Base-by-base conservation (phyloP, 2,329 filamentous ascomycete species). In the Bipolaris victoriae region DNA sequence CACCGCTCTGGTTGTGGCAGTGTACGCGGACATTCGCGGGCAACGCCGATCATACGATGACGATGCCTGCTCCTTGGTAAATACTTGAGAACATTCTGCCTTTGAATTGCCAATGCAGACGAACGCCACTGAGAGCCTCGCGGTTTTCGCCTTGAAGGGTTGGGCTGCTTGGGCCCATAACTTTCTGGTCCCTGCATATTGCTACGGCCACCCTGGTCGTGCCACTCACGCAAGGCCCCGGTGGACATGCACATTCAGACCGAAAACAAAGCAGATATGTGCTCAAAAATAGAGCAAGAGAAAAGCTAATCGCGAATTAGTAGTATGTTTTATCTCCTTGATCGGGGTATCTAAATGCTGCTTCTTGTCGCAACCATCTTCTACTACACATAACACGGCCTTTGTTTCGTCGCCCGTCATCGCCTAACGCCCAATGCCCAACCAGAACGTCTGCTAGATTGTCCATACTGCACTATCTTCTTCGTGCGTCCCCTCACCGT, bases 401-500 rank as follows among this genome's bases (percentile, higher is more conserved):
- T n/a, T 31, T 16, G 36, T 46, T 9, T 46, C 16, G 22, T 47
- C 16, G 33, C 24, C 36, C 43, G 29, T 24, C 11, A 11, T 33
- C 7, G 35, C 39, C 35, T 52, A 52, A 55, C 18, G 40, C 39
- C 31, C 56, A 52, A 52, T 22, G 40, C 41, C 35, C 24, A n/a
- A n/a, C 29, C 46, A 45, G 20, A 37, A 22, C 5, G 22, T 29
- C 29, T 3, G 5, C 44, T 57, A 57, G 13, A 69, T 70, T 31
- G 65, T 71, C 72, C 69, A 73, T 7, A 63, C 53, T 9, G 47
- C 55, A 9, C 54, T 53, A 7, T 57, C 55, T 9, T 57, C 55
- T 3, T 67, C 67, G 2, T 53, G 41, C 5, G 49, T 55, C 9
- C 57, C 18, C 46, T 76, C 72, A 10, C 67, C 71, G 39, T 76